A percentile compares a stretch with the other conserved stretches of the same genome.
phyloP scores from a whole-genome alignment of 2,329 filamentous ascomycete genomes.

The Aspergillus pseudotamarii region DNA sequence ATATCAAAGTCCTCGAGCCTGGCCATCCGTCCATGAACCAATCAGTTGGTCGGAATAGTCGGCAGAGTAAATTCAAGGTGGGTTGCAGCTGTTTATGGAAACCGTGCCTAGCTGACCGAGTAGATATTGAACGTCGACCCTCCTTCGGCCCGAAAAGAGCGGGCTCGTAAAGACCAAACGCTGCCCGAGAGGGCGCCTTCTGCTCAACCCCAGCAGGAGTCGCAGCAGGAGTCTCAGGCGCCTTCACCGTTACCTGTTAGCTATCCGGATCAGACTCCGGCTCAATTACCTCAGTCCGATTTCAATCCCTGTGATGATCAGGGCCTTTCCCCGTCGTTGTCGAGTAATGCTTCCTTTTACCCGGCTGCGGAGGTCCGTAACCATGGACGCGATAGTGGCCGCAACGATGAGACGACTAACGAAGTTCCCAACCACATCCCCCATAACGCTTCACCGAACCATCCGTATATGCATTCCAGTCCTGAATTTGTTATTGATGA shows the following conservation, averaged over 20 bases:
- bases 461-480: constrained; percentile 28
- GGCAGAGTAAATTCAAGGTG: constrained; percentile 30
- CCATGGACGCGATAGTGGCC: not conserved
- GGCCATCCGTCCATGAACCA: constrained; percentile 37
- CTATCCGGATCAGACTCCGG: not conserved
- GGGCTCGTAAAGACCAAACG: not conserved
- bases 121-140: constrained; percentile 28
- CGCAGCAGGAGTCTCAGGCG: not conserved
- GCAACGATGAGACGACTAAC: not conserved
- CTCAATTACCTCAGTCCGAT: not conserved
- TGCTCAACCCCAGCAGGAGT: not conserved
- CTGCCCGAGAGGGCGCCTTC: not conserved
- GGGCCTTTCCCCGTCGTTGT: not conserved
- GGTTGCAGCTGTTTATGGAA: not conserved
- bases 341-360: constrained; percentile 1
- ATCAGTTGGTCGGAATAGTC: constrained; percentile 17
- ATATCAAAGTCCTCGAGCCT: constrained; percentile 31
- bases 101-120: not conserved
- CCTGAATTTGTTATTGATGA: constrained; percentile 27
- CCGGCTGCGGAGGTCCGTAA: not conserved
- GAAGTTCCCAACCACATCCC: not conserved
- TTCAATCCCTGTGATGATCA: not conserved
- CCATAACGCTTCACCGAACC: not conserved
- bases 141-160: constrained; percentile 12
- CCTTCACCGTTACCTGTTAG: not conserved